These are phyloP conservation scores for Fusarium equiseti DNA, from an alignment of 2,329 filamentous ascomycete species.

Conservation along the genomic window DNA sequence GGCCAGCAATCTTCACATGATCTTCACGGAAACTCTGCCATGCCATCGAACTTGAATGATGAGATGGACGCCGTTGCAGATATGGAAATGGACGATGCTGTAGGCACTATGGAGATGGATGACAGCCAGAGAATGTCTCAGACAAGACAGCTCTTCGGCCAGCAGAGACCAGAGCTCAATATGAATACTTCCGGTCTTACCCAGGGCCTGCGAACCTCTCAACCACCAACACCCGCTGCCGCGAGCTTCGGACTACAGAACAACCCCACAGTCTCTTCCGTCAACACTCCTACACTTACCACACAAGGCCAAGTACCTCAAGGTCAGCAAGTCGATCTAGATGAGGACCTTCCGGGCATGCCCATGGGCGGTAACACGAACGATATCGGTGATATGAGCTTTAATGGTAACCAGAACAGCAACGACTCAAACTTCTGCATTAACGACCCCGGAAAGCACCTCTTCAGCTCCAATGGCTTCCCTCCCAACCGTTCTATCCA, in stretches of 20 bases:
- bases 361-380: conserved; percentile 69
- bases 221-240: conserved; percentile 85
- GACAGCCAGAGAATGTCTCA: conserved; percentile 76
- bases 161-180: conserved; percentile 77
- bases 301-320: conserved; percentile 78
- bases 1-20: conserved; percentile 49
- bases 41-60: conserved; percentile 58
- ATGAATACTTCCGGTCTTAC: conserved; percentile 81
- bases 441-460: conserved; percentile 92
- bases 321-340: conserved; percentile 72
- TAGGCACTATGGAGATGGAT: conserved; percentile 74
- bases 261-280: conserved; percentile 96
- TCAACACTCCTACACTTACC: conserved; percentile 92
- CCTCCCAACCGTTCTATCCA: conserved; percentile 74
- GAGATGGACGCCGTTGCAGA: conserved; percentile 90
- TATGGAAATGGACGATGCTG: conserved; percentile 95
- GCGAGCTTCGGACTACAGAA: conserved; percentile 84
- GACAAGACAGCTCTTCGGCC: conserved; percentile 75
- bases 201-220: conserved; percentile 85
- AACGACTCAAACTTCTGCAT: conserved; percentile 71
- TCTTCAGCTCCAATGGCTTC: conserved; percentile 87
- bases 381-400: conserved; percentile 64
- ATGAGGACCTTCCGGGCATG: conserved; percentile 77
- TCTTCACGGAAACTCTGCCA: conserved; percentile 58
- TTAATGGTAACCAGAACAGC: conserved; percentile 60